A percentile compares a stretch with the other conserved stretches of the same genome.
These are phyloP conservation scores for Ilyonectria destructans DNA, from an alignment of 2,329 filamentous ascomycete species.

Conservation along the genomic window DNA sequence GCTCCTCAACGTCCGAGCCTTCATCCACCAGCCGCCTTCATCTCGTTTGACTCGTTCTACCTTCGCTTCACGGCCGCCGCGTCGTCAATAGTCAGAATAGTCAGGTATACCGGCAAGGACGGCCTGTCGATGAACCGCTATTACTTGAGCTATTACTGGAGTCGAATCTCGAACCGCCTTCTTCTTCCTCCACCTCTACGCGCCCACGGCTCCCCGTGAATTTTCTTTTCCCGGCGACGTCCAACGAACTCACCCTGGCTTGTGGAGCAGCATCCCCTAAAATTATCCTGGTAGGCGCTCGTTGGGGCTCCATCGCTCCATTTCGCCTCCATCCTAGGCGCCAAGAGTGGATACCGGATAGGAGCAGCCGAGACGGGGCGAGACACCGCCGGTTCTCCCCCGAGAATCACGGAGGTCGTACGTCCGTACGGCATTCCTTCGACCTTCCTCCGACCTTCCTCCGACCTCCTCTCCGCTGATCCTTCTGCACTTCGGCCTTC, in stretches of 20 bases:
- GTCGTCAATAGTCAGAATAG: constrained; percentile 17
- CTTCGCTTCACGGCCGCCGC: constrained; percentile 39
- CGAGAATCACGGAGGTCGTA: constrained; percentile 46
- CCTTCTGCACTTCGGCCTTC: background rate
- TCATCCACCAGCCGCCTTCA: constrained; percentile 34
- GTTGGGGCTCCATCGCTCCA: constrained; percentile 7
- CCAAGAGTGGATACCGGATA: constrained; percentile 49
- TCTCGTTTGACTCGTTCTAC: constrained; percentile 36
- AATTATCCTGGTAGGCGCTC: constrained; percentile 13
- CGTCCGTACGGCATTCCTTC: constrained; percentile 38
- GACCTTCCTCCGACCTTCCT: constrained; percentile 37
- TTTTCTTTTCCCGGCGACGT: constrained; percentile 14
- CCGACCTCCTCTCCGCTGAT: constrained; percentile 8
- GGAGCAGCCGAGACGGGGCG: constrained; percentile 46
- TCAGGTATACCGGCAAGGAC: constrained; percentile 16
- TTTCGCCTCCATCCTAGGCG: constrained; percentile 23
- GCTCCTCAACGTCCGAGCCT: constrained; percentile 24
- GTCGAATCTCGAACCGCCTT: constrained; percentile 1
- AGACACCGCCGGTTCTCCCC: constrained; percentile 42
- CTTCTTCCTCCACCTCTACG: background rate
- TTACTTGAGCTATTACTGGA: background rate
- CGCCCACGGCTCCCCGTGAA: background rate
- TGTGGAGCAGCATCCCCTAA: constrained; percentile 19
- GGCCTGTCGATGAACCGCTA: constrained; percentile 1
- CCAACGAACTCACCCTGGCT: constrained; percentile 22